Base-by-base conservation (phyloP, 1,284 basidiomycete species). In the Fomes fomentarius region DNA sequence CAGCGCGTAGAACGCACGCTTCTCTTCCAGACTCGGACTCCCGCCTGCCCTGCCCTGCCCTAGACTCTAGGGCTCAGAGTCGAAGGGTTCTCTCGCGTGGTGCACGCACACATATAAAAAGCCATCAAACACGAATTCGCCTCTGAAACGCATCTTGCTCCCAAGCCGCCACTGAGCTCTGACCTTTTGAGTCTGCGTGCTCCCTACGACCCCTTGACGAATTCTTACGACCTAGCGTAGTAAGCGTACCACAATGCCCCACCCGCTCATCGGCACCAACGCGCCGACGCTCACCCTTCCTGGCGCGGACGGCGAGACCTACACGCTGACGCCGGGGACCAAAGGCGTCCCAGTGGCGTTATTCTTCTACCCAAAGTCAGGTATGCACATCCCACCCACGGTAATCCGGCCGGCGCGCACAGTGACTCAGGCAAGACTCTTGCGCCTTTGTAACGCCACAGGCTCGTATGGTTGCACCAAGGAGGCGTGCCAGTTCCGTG, bases 401-500 rank as follows among this genome's bases (percentile, higher is more conserved):
- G 17, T 43, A 12, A 19, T 57, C 42, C 52, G 35, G 47, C 50
- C 47, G 19, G 12, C 50, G 38, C 22, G 30, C 19, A 31, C 19
- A 30, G 34, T 24, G 22, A 21, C 17, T 12, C 19, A 12, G 15
- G 22, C 30, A 21, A 17, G 35, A 30, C 50, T 47, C 33, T 43
- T 35, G n/a, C 25, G n/a, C 14, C 17, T 24, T 2, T 15, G 10
- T 19, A 6, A 40, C 43, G 49, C 41, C 37, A 19, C 58, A 89
- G 89, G 86, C 3, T 82, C 88, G 1, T 85, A 75, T 54, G 89
- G 87, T 4, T 93, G 91, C 69, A 93, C 88, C 9, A 85, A 80
- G 64, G 84, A 93, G 69, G 90, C 87, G 1, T 92, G 89, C 63
- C 78, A 84, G 48, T 91, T 94, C 70, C 81, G 91, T 22, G 88